phyloP scores from a whole-genome alignment of 768 basidiomycete species.

The Tylopilus felleus region DNA sequence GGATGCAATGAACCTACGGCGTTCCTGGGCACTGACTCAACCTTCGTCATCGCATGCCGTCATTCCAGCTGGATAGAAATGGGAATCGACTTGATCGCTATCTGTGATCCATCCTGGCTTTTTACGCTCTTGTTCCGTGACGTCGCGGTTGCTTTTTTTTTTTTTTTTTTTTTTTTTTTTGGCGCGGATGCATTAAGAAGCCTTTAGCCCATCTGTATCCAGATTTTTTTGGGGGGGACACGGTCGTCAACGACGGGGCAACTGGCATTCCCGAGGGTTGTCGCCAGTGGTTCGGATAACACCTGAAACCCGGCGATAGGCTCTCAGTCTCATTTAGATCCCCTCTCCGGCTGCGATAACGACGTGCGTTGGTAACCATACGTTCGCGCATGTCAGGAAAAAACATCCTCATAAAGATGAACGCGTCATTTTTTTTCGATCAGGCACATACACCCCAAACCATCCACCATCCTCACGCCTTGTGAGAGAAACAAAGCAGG shows the following conservation, averaged over 20 bases:
- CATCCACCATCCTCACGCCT: slow-evolving; percentile 4
- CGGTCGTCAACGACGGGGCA: not conserved
- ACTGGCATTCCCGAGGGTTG: slow-evolving; percentile 7
- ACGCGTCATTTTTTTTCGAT: slow-evolving; percentile 1
- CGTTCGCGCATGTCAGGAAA: slow-evolving; percentile 1
- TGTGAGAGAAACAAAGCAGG: slow-evolving; percentile 4
- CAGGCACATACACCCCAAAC: slow-evolving; percentile 6
- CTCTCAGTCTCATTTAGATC: not conserved
- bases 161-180: not conserved
- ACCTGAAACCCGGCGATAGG: slow-evolving; percentile 13
- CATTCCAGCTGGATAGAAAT: slow-evolving; percentile 3
- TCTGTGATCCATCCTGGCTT: slow-evolving; percentile 4
- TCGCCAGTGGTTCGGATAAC: not conserved
- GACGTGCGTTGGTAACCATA: slow-evolving; percentile 1
- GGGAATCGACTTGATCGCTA: slow-evolving; percentile 11
- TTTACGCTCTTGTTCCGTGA: not conserved
- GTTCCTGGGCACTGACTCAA: slow-evolving; percentile 10
- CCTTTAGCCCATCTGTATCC: not conserved
- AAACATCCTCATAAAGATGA: slow-evolving; percentile 6
- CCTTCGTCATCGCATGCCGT: slow-evolving; percentile 19
- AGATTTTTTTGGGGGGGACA: not conserved
- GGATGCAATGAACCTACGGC: not conserved
- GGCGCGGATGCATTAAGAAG: slow-evolving; percentile 13
- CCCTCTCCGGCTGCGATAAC: not conserved
- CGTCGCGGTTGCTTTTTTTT: not conserved